Base-by-base conservation (phyloP, 169 alveolate genomes). In the Babesia divergens region DNA sequence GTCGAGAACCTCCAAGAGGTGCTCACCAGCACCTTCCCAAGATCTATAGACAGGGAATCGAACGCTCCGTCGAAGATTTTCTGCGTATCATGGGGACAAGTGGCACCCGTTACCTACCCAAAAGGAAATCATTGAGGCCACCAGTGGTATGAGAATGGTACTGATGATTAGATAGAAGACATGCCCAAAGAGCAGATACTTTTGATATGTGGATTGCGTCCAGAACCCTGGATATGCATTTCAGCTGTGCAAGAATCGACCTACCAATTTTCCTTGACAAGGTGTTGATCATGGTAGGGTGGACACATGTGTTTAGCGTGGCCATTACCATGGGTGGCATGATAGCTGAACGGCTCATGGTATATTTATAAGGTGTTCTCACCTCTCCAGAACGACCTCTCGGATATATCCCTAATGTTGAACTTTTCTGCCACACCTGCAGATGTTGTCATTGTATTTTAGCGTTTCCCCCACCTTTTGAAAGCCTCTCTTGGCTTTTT, bases 1-100 rank as follows among this genome's bases (percentile, higher is more conserved):
- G 88, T 70, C 32, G 72, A 71, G 66, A 59, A 80, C 43, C 66
- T 62, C 88, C 88, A 80, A 9, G 88, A 59, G 32, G 88, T 70
- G 50, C 54, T 70, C 29, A 70, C 59, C 54, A 80, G 65, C 40
- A 80, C 75, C 20, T 29, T 55, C 14, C 88, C 88, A 35, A 80
- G 64, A 35, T 80, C 83, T 46, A 42, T 6, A 38, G 88, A 80
- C 16, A 80, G 74, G 8, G 70, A 54, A 34, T 80, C 68, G 28
- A 80, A 67, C 28, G 64, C 77, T 26, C 84, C 84, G 70, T 80
- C 70, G 37, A 80, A 70, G 6, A 80, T 69, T 64, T 68, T 59
- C 86, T 77, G 44, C 43, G 53, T 50, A 1, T 11, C 11, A 22
- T 42, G 35, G 43, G 20, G 1, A 43, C 6, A 14, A 9, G 8